These are phyloP conservation scores for Cytospora mali DNA, from an alignment of 2,329 filamentous ascomycete species.

Conservation along the genomic window DNA sequence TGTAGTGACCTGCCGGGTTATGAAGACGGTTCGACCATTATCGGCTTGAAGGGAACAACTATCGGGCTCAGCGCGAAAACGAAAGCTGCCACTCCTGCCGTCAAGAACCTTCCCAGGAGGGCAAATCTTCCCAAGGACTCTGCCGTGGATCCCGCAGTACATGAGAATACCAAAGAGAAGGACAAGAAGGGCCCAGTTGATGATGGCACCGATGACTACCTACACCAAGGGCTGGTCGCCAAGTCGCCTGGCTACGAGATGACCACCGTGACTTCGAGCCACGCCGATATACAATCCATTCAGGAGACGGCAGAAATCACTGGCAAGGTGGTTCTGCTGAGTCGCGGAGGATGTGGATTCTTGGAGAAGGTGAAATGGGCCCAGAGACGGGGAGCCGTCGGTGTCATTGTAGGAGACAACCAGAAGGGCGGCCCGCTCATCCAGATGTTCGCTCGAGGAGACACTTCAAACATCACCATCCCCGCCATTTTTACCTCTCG, in stretches of 20 bases:
- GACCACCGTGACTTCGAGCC: constrained; percentile 47
- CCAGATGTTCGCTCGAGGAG: constrained; percentile 97
- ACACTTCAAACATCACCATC: constrained; percentile 93
- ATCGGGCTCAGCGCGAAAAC: constrained; percentile 44
- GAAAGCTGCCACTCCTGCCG: constrained; percentile 34
- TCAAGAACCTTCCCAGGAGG: constrained; percentile 41
- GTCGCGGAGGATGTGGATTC: constrained; percentile 93
- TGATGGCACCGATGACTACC: constrained; percentile 84
- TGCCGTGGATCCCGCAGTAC: constrained; percentile 35
- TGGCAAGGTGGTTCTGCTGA: constrained; percentile 89
- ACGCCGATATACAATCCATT: constrained; percentile 88
- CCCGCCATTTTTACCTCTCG: constrained; percentile 93
- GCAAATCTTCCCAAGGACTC: constrained; percentile 38
- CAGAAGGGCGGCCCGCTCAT: constrained; percentile 85
- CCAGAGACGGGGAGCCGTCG: constrained; percentile 84
- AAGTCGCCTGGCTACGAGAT: constrained; percentile 40
- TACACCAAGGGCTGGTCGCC: constrained; percentile 58
- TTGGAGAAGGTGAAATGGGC: constrained; percentile 97
- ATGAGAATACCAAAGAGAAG: constrained; percentile 34
- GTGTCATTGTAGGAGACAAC: constrained; percentile 92
- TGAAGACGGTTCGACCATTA: constrained; percentile 58
- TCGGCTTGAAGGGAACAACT: constrained; percentile 44
- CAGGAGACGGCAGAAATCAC: constrained; percentile 91
- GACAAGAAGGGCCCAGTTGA: constrained; percentile 44
- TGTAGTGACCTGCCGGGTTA: constrained; percentile 94